Evolutionary conservation across 371 early-diverging fungal species (phyloP).

Genomic region (Rhizopus arrhizus): DNA sequence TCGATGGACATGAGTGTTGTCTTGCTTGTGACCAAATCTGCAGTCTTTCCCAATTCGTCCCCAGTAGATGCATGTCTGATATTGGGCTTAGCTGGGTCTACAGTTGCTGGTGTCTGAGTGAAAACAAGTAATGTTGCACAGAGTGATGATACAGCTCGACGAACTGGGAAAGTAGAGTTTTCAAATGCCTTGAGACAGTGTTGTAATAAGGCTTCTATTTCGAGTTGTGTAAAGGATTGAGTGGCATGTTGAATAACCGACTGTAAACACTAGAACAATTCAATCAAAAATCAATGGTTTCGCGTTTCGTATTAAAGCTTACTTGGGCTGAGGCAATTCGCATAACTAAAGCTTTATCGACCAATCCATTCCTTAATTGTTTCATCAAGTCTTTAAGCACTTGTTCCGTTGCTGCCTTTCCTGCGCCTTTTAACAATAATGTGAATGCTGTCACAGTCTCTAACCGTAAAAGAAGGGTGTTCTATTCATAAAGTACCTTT

Average conservation of each 20-base stretch:
- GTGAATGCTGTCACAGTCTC: conserved; percentile 75
- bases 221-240: conserved; percentile 57
- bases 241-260: conserved; percentile 51
- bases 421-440: conserved; percentile 74
- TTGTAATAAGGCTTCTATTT: conserved; percentile 65
- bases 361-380: conserved; percentile 63
- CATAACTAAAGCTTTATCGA: conserved; percentile 77
- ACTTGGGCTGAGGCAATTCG: conserved; percentile 78
- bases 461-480: conserved; percentile 65
- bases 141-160: conserved; percentile 67
- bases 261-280: conserved; percentile 51
- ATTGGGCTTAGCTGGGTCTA: conserved; percentile 43
- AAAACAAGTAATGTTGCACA: conserved; percentile 63
- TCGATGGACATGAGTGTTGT: conserved; percentile 60
- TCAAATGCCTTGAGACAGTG: conserved; percentile 72
- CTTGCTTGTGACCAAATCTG: conserved; percentile 32
- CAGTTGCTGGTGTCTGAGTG: conserved; percentile 51
- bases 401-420: conserved; percentile 74
- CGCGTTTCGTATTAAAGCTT: conserved; percentile 6
- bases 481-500: conserved; percentile 23
- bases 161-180: conserved; percentile 62
- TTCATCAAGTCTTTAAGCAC: conserved; percentile 79
- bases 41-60: conserved; percentile 30
- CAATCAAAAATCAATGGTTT: background rate
- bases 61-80: conserved; percentile 51